Percentiles rank a stretch among this genome's conserved stretches.
Evolutionary conservation across 2,329 filamentous ascomycete genomes (phyloP).

Genomic region (Fusarium nygamai): DNA sequence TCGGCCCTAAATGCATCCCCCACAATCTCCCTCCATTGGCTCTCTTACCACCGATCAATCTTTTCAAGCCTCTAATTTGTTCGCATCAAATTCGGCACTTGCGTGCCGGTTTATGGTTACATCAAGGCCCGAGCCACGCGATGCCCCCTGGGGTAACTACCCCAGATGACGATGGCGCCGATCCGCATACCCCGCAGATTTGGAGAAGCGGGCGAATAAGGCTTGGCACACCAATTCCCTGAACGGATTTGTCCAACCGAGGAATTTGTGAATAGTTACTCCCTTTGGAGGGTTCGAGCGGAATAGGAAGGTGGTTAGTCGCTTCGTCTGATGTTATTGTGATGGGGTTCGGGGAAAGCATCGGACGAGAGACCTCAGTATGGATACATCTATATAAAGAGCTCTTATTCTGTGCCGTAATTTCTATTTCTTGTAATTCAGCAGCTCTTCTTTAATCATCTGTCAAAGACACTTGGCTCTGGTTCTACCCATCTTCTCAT

Average conservation of each 20-base stretch:
- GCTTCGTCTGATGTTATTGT: neutral
- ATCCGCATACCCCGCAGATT: constrained; percentile 12
- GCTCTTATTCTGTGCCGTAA: neutral
- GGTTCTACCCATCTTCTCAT: accelerated
- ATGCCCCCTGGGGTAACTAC: neutral
- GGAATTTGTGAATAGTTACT: neutral
- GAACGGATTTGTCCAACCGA: neutral
- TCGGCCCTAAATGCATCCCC: neutral
- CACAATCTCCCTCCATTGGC: neutral
- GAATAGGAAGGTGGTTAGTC: neutral
- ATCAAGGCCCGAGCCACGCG: neutral
- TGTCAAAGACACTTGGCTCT: neutral
- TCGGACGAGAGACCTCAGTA: neutral
- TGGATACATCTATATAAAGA: neutral
- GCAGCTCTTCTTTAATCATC: neutral
- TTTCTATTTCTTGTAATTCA: neutral
- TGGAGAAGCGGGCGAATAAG: constrained; percentile 10
- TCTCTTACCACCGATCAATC: neutral
- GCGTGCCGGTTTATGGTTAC: constrained; percentile 10
- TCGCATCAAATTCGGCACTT: constrained; percentile 20
- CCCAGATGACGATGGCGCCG: neutral
- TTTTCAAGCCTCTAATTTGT: neutral
- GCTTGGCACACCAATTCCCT: neutral
- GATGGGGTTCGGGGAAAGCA: neutral
- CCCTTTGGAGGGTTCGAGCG: neutral